Evolutionary conservation across 139 green algal genomes (phyloP).

Genomic region (Closterium sp.): DNA sequence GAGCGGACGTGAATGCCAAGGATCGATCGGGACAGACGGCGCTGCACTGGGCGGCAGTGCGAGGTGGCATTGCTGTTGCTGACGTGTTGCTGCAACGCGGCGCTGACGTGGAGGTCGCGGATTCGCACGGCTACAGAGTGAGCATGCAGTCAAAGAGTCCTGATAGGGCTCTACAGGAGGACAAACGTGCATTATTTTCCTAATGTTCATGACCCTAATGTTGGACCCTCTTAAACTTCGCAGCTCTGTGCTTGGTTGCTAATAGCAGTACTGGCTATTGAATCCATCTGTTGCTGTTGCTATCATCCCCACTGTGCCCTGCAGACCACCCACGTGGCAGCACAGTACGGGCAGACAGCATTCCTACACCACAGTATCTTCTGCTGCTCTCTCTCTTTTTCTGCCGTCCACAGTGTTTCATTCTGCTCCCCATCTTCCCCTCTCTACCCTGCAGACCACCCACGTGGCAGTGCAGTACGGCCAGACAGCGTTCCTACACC

Average conservation of each 20-base stretch:
- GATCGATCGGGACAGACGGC: conserved; percentile 38
- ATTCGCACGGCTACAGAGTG: conserved; percentile 25
- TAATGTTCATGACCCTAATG: too few relatives aligned
- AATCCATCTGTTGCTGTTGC: too few relatives aligned
- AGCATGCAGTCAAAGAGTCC: not conserved
- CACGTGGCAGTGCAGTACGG: conserved; percentile 95
- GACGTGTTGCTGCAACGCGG: conserved; percentile 35
- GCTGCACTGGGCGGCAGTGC: conserved; percentile 40
- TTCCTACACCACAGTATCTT: conserved; percentile 74
- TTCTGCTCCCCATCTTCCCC: not conserved
- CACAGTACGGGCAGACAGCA: conserved; percentile 93
- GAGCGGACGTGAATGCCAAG: conserved; percentile 14
- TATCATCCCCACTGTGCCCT: too few relatives aligned
- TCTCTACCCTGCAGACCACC: conserved; percentile 14
- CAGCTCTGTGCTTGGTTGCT: not conserved
- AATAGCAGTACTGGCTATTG: not conserved
- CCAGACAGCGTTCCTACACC: conserved; percentile 87
- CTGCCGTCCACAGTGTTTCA: too few relatives aligned
- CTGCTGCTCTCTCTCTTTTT: not conserved
- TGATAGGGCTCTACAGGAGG: not conserved
- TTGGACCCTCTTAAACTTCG: too few relatives aligned
- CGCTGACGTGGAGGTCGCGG: conserved; percentile 22
- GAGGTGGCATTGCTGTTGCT: conserved; percentile 33
- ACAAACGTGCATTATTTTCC: too few relatives aligned
- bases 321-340: conserved; percentile 46